A percentile compares a stretch with the other conserved stretches of the same genome.
These are phyloP conservation scores for Tetrapisispora pingtungensis DNA, from an alignment of 805 yeast genomes.

Conservation along the genomic window DNA sequence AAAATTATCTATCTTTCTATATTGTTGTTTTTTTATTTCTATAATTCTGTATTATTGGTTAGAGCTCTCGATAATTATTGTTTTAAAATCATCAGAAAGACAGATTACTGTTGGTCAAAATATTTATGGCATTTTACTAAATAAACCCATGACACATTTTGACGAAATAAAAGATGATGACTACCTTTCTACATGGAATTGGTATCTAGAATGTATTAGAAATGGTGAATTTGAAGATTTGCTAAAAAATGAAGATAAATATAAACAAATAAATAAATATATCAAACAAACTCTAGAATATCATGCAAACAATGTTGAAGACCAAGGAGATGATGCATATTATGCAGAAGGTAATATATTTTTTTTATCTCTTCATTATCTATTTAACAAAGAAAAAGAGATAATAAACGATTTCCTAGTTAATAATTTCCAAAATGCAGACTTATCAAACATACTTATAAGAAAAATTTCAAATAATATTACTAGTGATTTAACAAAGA, in stretches of 20 bases:
- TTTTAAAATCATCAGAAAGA: background rate
- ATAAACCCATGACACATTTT: constrained; percentile 1
- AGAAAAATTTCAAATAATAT: constrained; percentile 21
- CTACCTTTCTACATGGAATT: constrained; percentile 22
- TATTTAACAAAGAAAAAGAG: constrained; percentile 22
- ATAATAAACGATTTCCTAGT: constrained; percentile 24
- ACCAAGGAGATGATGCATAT: constrained; percentile 3
- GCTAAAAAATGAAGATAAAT: constrained; percentile 20
- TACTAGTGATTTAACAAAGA: constrained; percentile 1
- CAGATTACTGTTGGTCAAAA: background rate
- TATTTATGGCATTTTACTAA: background rate
- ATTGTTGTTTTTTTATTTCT: too few species aligned
- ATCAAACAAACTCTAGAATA: background rate
- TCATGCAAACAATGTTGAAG: background rate
- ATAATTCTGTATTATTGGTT: too few species aligned
- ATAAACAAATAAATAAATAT: constrained; percentile 20
- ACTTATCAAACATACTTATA: constrained; percentile 22
- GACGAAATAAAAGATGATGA: constrained; percentile 2
- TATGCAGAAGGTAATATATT: constrained; percentile 13
- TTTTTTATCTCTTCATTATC: constrained; percentile 27
- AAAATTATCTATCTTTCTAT: too few species aligned
- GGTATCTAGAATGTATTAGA: constrained; percentile 30
- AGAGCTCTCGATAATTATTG: background rate
- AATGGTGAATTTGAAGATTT: constrained; percentile 31
- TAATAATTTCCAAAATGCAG: constrained; percentile 26